Percentiles rank a stretch among this genome's conserved stretches.
Evolutionary conservation across 208 protist species (phyloP).

Genomic region (Acanthamoeba culbertsoni): DNA sequence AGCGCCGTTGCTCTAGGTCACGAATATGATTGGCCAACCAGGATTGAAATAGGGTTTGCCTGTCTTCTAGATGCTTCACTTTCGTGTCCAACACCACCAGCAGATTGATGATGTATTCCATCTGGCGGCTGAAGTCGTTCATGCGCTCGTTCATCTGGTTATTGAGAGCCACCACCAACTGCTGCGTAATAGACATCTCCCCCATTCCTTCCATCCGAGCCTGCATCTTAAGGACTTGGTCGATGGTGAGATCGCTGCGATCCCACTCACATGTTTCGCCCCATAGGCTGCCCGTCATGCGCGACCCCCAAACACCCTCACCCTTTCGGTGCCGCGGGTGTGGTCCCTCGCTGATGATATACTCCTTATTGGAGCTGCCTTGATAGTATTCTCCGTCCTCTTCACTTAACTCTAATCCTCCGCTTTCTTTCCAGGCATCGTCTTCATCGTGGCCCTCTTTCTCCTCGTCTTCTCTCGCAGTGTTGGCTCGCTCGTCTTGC

Average conservation of each 20-base stretch:
- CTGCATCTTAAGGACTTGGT: not conserved
- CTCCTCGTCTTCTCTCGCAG: not conserved
- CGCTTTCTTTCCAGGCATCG: not conserved
- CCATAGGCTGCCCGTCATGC: conserved; percentile 15
- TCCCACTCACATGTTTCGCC: not conserved
- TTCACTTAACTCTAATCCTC: not conserved
- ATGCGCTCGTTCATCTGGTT: conserved; percentile 53
- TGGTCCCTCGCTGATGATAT: not conserved
- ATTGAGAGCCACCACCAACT: conserved; percentile 34
- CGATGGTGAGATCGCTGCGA: not conserved
- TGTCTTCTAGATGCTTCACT: conserved; percentile 29
- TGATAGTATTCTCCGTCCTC: not conserved
- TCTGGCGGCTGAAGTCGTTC: conserved; percentile 28
- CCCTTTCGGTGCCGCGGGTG: not conserved
- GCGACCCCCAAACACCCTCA: not conserved
- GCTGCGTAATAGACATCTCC: conserved; percentile 50
- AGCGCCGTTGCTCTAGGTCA: not conserved
- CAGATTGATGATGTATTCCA: conserved; percentile 33
- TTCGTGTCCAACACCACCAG: conserved; percentile 34
- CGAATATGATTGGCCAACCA: not conserved
- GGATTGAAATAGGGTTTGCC: not conserved
- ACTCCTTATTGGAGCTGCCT: not conserved
- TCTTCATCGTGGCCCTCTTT: not conserved
- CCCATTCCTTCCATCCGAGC: not conserved
- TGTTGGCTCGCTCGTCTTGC: not conserved